These are phyloP conservation scores for Cercophora samala DNA, from an alignment of 495 filamentous ascomycete species.

Conservation along the genomic window DNA sequence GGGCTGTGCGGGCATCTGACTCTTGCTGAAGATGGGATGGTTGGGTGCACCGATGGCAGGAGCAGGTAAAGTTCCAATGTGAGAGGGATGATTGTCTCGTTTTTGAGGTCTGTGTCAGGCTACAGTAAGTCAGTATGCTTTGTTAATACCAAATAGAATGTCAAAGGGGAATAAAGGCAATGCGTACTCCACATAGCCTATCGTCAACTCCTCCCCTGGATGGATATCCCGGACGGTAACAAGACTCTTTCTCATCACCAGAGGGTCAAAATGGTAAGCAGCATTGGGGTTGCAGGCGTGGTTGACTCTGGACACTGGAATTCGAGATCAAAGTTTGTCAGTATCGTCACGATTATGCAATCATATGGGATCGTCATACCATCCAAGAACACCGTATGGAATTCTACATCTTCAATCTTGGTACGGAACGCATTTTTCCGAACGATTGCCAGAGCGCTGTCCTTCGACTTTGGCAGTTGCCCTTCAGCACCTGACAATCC, in stretches of 20 bases:
- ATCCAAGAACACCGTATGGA: neutral
- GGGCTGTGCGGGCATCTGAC: conserved; percentile 29
- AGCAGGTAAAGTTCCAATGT: conserved; percentile 37
- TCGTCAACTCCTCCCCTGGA: conserved; percentile 33
- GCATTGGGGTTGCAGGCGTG: conserved; percentile 38
- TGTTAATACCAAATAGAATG: neutral
- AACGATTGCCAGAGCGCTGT: neutral
- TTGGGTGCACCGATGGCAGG: conserved; percentile 33
- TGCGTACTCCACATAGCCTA: conserved; percentile 37
- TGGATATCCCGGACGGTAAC: conserved; percentile 31
- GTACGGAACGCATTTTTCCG: neutral
- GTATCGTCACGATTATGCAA: neutral
- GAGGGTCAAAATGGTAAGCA: conserved; percentile 38
- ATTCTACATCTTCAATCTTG: neutral
- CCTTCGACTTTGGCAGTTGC: neutral
- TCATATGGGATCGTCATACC: neutral
- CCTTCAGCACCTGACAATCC: neutral
- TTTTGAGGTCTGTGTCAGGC: conserved; percentile 29
- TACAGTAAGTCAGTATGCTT: conserved; percentile 11
- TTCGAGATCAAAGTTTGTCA: neutral
- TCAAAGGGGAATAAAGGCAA: neutral
- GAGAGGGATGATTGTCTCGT: conserved; percentile 28
- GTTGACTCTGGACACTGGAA: conserved; percentile 36
- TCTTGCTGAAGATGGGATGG: conserved; percentile 30
- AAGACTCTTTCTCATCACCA: conserved; percentile 30